Evolutionary conservation across 1,284 basidiomycete genomes (phyloP), one percentile per base, ranked within the genome.

Genomic region (Leccinum pachyderme): DNA sequence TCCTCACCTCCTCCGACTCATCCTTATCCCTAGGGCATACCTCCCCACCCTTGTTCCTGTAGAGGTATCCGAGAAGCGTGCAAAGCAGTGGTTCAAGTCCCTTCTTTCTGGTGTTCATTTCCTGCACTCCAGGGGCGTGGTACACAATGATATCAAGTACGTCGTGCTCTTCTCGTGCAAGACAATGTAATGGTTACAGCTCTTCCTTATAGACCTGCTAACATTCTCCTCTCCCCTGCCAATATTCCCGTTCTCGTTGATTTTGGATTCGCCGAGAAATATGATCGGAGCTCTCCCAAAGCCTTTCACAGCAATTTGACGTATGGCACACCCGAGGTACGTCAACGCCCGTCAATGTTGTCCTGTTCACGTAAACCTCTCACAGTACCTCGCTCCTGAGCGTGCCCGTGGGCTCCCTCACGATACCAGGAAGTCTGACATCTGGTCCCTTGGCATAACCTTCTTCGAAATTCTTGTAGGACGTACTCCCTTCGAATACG

Each of bases 81-180:
- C 91, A n/a, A 84, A 82, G 47, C 78, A 81, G 55, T 96, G 93
- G 89, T 93, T 97, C 68, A 82, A 80, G 47, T 88, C 84, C 53
- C 82, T 97, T 7, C 81, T 93, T n/a, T 91, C 89, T 7, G 94
- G 87, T 3, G 80, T 95, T n/a, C 85, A 88, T 53, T 95, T 93
- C 67, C 80, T 95, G 7, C 93, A 97, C 73, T 82, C 81, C 57
- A 85, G 87, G 46, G 91, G 92, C 31, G 87, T 97, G 47, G 92
- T 93, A 0, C 94, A 97, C 70, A 96, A 96, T 67, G 94, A 97
- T 67, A 95, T 97, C 78, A 97, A 97, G 87, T 91, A 66, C 45
- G 85, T 75, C 37, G 35, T 46, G 2, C 18, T 47, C 7, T 46
- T 27, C 47, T 18, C n/a, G 4, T 27, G n/a, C 2, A 37, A 45